These are phyloP conservation scores for Paxillus rubicundulus DNA, from an alignment of 768 basidiomycete genomes.

Conservation along the genomic window DNA sequence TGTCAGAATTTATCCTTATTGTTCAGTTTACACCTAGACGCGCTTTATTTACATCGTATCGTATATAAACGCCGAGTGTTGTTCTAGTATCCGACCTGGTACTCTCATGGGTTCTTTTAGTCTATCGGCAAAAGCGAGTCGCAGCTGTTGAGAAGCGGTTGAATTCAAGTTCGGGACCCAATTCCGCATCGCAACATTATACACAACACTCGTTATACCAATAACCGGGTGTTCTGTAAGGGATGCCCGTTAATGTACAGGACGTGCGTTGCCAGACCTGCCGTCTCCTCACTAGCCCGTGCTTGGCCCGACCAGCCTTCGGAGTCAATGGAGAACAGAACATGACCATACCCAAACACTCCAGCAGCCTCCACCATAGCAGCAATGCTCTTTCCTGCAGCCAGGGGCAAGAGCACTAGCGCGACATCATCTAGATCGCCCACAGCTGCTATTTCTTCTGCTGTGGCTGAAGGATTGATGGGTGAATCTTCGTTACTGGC, in stretches of 20 bases:
- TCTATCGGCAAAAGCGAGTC: too few relatives aligned
- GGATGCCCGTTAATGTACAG: slow-evolving; percentile 78
- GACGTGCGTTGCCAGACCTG: slow-evolving; percentile 44
- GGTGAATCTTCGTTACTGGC: slow-evolving; percentile 57
- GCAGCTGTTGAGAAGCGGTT: not conserved
- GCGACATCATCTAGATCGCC: slow-evolving; percentile 59
- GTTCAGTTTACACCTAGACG: not conserved
- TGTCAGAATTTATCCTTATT: slow-evolving; percentile 25
- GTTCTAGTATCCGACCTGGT: not conserved
- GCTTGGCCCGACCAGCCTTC: slow-evolving; percentile 29
- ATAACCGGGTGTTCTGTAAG: slow-evolving; percentile 69
- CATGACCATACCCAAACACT: slow-evolving; percentile 42
- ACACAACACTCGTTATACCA: slow-evolving; percentile 40
- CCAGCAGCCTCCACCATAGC: slow-evolving; percentile 57
- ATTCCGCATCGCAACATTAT: not conserved
- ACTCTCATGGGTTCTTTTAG: too few relatives aligned
- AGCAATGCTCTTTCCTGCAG: slow-evolving; percentile 51
- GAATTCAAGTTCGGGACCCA: not conserved
- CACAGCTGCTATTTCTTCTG: slow-evolving; percentile 52
- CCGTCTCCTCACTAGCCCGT: slow-evolving; percentile 8
- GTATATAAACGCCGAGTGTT: not conserved
- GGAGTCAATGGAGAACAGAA: slow-evolving; percentile 51
- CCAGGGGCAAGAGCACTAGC: slow-evolving; percentile 54
- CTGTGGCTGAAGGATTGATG: slow-evolving; percentile 66
- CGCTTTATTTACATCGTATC: slow-evolving; percentile 5